Percentiles rank a stretch among this genome's conserved stretches.
Conservation (phyloP, 1,284 basidiomycete species). For the Trichosporon asahii region DNA sequence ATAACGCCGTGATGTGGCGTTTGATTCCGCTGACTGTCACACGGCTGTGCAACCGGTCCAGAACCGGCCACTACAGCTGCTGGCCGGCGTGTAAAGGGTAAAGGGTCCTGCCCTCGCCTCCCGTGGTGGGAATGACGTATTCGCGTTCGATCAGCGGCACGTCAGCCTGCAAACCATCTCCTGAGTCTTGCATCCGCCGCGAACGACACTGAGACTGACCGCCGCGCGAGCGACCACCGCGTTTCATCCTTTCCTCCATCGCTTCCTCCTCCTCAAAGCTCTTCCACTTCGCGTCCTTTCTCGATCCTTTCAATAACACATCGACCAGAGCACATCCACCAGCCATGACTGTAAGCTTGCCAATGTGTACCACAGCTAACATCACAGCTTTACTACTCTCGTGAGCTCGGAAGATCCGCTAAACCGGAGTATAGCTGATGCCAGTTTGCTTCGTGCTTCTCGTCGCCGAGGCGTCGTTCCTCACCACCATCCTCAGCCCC, state of each 20-base stretch:
- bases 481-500: conserved; percentile 48
- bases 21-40: not conserved
- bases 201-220: not conserved
- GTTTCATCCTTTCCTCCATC: not conserved
- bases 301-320: not conserved
- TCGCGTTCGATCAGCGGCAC: conserved; percentile 8
- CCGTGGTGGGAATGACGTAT: conserved; percentile 4
- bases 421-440: conserved; percentile 12
- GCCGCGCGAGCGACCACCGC: not conserved
- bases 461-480: conserved; percentile 48
- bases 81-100: not conserved
- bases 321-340: not conserved
- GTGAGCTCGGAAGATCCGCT: conserved; percentile 20
- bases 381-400: conserved; percentile 45
- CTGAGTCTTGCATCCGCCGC: not conserved
- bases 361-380: not conserved
- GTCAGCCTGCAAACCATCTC: not conserved
- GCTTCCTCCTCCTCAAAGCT: not conserved
- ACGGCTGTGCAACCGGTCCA: too few species aligned
- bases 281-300: not conserved
- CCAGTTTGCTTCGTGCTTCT: conserved; percentile 51
- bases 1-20: conserved; percentile 3
- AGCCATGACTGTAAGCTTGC: conserved; percentile 26
- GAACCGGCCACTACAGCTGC: not conserved
- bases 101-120: not conserved